Conservation (phyloP, 805 yeast species). For the Cyberlindnera saturnus region DNA sequence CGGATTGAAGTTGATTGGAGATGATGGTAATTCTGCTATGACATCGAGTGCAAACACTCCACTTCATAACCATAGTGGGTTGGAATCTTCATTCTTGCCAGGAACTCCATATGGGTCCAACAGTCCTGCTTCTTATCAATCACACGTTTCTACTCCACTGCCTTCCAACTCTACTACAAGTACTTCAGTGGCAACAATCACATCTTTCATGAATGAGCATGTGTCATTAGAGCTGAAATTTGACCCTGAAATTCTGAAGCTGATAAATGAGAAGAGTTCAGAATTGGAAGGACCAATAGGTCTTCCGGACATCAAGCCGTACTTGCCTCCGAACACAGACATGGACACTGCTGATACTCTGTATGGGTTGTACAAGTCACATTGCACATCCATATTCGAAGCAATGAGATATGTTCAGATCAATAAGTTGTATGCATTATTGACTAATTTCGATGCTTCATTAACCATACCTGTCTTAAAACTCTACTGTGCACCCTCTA, state of each 20-base stretch:
- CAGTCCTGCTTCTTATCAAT: constrained; percentile 21
- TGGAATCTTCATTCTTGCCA: constrained; percentile 21
- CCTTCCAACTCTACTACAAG: constrained; percentile 7
- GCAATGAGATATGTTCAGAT: constrained; percentile 62
- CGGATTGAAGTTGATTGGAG: constrained; percentile 51
- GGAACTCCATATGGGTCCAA: constrained; percentile 25
- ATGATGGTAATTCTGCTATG: constrained; percentile 21
- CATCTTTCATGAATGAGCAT: constrained; percentile 14
- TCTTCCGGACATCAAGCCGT: constrained; percentile 31
- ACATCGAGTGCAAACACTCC: constrained; percentile 22
- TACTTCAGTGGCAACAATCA: constrained; percentile 7
- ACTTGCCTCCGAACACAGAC: constrained; percentile 15
- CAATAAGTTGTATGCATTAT: constrained; percentile 48
- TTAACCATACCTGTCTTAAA: constrained; percentile 60
- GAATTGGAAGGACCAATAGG: constrained; percentile 22
- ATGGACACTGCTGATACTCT: constrained; percentile 49
- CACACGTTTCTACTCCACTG: constrained; percentile 22
- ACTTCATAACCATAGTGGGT: constrained; percentile 16
- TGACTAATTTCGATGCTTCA: constrained; percentile 47
- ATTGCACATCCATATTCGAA: constrained; percentile 60
- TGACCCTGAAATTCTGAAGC: constrained; percentile 14
- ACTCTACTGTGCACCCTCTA: constrained; percentile 42
- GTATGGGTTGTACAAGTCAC: constrained; percentile 53
- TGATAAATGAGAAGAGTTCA: constrained; percentile 12
- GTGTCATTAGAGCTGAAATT: constrained; percentile 15